Evolutionary conservation across 306 rosid species (phyloP).

Genomic region (Inga leiocalycina): DNA sequence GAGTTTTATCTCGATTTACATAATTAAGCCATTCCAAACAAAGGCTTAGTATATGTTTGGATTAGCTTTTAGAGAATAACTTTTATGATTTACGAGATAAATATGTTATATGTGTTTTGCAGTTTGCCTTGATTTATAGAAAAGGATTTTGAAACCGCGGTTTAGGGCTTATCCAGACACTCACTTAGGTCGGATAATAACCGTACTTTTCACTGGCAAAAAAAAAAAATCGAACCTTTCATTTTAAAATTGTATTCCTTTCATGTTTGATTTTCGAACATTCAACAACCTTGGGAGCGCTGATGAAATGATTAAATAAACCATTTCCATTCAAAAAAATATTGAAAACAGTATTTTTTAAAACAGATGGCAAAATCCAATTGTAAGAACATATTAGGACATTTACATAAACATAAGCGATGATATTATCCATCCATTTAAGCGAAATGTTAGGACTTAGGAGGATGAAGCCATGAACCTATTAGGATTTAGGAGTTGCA

Average conservation of each 20-base stretch:
- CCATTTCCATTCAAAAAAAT: background rate
- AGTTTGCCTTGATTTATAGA: no score
- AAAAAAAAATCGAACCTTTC: no score
- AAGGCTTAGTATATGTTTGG: no score
- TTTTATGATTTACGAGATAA: no score
- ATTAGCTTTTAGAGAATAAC: no score
- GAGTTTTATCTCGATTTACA: no score
- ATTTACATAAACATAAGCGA: background rate
- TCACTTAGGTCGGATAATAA: background rate
- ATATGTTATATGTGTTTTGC: no score
- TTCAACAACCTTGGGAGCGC: no score
- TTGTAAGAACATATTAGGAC: background rate
- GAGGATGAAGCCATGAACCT: background rate
- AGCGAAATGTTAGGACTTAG: background rate
- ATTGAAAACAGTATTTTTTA: background rate
- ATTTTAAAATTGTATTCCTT: background rate
- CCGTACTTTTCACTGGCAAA: no score
- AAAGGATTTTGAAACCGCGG: no score
- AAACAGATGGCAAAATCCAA: background rate
- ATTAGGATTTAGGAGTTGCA: background rate
- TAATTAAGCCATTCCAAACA: no score
- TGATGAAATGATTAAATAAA: background rate
- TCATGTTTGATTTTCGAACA: background rate
- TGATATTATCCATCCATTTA: background rate
- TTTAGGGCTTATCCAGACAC: no score